Evolutionary conservation across 2,329 filamentous ascomycete genomes (phyloP).

Genomic region (Stagonosporopsis vannaccii): DNA sequence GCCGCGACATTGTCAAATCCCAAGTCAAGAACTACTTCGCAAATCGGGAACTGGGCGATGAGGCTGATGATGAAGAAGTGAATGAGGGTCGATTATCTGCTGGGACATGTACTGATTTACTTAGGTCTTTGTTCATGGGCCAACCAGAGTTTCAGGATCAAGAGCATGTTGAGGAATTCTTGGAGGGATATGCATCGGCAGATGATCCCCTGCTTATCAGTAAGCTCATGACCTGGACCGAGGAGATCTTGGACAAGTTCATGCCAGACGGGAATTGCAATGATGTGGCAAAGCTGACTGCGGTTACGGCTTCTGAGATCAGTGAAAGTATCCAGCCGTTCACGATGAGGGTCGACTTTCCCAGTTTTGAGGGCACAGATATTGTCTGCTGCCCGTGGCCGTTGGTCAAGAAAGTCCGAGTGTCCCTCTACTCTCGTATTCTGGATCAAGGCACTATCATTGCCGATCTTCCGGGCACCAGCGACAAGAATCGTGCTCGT

Average conservation of each 20-base stretch:
- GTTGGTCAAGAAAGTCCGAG: constrained; percentile 26
- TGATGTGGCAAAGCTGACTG: constrained; percentile 1
- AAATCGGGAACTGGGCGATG: background rate
- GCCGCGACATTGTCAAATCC: background rate
- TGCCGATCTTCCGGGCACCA: constrained; percentile 27
- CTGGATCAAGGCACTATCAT: constrained; percentile 21
- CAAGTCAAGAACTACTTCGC: constrained; percentile 5
- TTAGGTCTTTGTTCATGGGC: constrained; percentile 16
- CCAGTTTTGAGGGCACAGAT: constrained; percentile 18
- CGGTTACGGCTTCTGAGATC: constrained; percentile 14
- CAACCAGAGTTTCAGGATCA: constrained; percentile 19
- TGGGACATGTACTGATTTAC: background rate
- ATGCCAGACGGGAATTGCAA: constrained; percentile 4
- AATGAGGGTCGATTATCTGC: background rate
- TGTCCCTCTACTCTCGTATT: constrained; percentile 14
- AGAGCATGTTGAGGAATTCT: constrained; percentile 13
- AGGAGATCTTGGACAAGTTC: constrained; percentile 10
- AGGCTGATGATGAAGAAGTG: background rate
- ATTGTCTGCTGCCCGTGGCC: constrained; percentile 32
- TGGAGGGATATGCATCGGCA: constrained; percentile 2
- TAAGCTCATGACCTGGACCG: constrained; percentile 22
- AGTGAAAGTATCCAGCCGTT: constrained; percentile 24
- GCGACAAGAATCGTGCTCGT: constrained; percentile 24
- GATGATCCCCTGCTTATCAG: constrained; percentile 16
- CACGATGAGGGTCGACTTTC: constrained; percentile 7